Conservation (phyloP, 805 yeast genomes). For the Lachancea sp. region DNA sequence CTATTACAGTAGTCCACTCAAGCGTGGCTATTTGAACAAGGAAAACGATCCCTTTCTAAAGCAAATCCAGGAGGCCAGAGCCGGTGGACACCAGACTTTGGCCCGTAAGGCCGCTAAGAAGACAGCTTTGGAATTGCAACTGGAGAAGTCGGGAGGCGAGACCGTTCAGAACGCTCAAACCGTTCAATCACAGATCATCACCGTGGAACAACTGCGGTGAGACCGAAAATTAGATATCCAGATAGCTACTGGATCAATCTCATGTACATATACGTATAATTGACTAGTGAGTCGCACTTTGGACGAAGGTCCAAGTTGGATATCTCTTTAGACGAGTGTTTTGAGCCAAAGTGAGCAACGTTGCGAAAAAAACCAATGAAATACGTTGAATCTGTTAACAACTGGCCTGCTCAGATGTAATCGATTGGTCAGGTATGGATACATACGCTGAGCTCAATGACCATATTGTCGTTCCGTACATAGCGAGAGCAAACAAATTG, state of each 20-base stretch:
- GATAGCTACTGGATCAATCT: background rate
- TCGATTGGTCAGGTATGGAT: too few relatives aligned
- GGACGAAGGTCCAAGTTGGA: too few relatives aligned
- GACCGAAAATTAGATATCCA: too few relatives aligned
- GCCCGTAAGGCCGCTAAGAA: slow-evolving; percentile 26
- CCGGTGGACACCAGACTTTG: slow-evolving; percentile 14
- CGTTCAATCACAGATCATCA: slow-evolving; percentile 16
- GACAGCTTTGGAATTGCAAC: slow-evolving; percentile 28
- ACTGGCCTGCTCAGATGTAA: too few relatives aligned
- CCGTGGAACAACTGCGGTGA: slow-evolving; percentile 9
- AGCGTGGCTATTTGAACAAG: slow-evolving; percentile 67
- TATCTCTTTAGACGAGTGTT: too few relatives aligned
- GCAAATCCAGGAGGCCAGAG: slow-evolving; percentile 19
- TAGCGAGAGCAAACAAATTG: too few relatives aligned
- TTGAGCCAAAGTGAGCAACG: too few relatives aligned
- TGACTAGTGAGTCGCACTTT: too few relatives aligned
- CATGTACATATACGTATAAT: slow-evolving; percentile 2
- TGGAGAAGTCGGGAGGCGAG: slow-evolving; percentile 22
- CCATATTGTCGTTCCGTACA: too few relatives aligned
- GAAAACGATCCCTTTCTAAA: slow-evolving; percentile 31
- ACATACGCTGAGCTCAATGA: too few relatives aligned
- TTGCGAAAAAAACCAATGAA: too few relatives aligned
- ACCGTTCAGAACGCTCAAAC: slow-evolving; percentile 7
- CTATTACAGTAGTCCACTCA: slow-evolving; percentile 63
- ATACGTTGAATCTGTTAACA: too few relatives aligned